phyloP scores from a whole-genome alignment of 306 rosid genomes.

The Acacia melanoxylon region DNA sequence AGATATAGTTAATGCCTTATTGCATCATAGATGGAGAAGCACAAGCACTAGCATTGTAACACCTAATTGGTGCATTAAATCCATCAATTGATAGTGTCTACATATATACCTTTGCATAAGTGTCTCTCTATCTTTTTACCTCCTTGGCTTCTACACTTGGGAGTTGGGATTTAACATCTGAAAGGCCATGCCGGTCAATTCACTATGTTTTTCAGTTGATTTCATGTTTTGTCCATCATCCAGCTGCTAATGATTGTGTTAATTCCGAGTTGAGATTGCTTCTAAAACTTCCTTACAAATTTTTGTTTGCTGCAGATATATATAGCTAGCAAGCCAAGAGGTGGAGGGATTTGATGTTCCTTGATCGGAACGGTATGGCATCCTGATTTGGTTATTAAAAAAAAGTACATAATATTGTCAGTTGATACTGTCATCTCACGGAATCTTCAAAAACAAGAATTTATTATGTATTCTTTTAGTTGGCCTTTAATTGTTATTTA shows the following conservation, averaged over 20 bases:
- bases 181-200: neutral
- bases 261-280: neutral
- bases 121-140: neutral
- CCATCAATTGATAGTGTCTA: neutral
- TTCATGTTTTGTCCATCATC: neutral
- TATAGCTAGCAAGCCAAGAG: constrained; percentile 51
- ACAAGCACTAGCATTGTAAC: neutral
- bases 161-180: neutral
- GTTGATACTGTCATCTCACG: constrained; percentile 35
- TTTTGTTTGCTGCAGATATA: constrained; percentile 40
- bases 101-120: neutral
- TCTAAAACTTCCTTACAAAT: neutral
- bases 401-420: constrained; percentile 47
- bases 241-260: neutral
- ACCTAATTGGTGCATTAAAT: neutral
- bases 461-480: constrained; percentile 17
- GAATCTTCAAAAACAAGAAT: constrained; percentile 22
- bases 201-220: neutral
- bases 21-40: neutral
- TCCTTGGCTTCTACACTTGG: neutral
- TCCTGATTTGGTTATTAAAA: neutral
- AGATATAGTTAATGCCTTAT: neutral
- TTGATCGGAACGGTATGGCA: constrained; percentile 20
- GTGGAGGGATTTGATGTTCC: neutral
- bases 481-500: constrained; percentile 4